Conservation (phyloP, 495 filamentous ascomycete species). For the Penicillium chermesinum region DNA sequence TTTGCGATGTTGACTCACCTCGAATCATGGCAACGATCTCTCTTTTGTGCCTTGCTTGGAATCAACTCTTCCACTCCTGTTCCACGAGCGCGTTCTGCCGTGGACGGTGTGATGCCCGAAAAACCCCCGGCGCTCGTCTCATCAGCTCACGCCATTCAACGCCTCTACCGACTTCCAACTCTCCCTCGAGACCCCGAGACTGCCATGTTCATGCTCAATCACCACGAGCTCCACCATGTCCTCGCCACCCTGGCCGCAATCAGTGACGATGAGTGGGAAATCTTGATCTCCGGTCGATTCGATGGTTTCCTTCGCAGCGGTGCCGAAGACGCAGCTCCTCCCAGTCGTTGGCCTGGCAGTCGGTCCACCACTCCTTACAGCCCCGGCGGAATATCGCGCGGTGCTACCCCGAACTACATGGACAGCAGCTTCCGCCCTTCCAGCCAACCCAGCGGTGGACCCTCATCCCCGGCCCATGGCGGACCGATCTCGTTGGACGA, state of each 20-base stretch:
- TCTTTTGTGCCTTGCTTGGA: constrained; percentile 72
- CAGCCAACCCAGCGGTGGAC: constrained; percentile 34
- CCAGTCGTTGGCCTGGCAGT: constrained; percentile 30
- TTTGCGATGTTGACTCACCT: constrained; percentile 92
- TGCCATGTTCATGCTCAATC: constrained; percentile 82
- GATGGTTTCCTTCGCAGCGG: constrained; percentile 96
- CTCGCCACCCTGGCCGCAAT: constrained; percentile 84
- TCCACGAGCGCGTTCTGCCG: constrained; percentile 20
- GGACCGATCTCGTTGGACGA: constrained; percentile 83
- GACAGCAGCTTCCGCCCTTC: constrained; percentile 33
- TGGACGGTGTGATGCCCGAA: constrained; percentile 43
- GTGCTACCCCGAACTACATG: constrained; percentile 35
- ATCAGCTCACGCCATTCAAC: constrained; percentile 70
- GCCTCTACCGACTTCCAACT: constrained; percentile 69
- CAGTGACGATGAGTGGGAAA: constrained; percentile 88
- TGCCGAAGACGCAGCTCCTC: constrained; percentile 58
- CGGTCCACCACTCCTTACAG: constrained; percentile 44
- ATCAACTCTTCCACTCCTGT: constrained; percentile 53
- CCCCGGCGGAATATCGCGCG: constrained; percentile 35
- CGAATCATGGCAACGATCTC: constrained; percentile 62
- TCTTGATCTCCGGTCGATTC: constrained; percentile 90
- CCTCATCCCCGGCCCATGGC: constrained; percentile 39
- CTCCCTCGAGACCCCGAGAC: constrained; percentile 78
- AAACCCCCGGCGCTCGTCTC: constrained; percentile 65
- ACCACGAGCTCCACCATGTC: constrained; percentile 75